Base-by-base conservation (phyloP, 371 early-diverging fungal species). In the Quaeritorhiza haematococci region DNA sequence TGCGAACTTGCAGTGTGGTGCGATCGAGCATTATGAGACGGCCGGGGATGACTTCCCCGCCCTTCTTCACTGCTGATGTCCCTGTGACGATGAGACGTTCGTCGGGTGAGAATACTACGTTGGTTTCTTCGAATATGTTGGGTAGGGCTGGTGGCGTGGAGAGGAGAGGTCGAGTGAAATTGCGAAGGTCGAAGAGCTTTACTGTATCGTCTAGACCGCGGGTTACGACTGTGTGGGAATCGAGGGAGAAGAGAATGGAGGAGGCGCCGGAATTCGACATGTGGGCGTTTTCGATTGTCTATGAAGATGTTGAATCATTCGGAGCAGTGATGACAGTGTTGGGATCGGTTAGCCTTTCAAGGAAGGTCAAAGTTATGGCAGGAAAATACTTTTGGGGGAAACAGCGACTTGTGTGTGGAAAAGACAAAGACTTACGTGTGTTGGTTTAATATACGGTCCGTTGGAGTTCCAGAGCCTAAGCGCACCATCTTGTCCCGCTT, bases 161-260 rank as follows among this genome's bases (percentile, higher is more conserved):
- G 0, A 93, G 67, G n/a, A n/a, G n/a, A 0, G 93, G 85, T 21
- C 73, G 72, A 49, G 73, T 82, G 56, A 88, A 68, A 23, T 85
- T 84, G 50, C 97, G 79, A 17, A 89, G 60, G 62, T 96, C 97
- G 94, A 94, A 96, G 17, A 95, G 86, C 78, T 94, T 94, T 27
- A 95, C 86, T 1, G 91, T 85, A 50, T 89, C 89, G 61, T 92
- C 93, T 21, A 87, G 85, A 32, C 90, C 87, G 41, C 94, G 76
- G 1, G 90, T 85, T 0, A 89, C 80, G 48, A 94, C 53, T 2
- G 78, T 74, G 24, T 63, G 68, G 24, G 82, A 79, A 53, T 87
- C 81, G 24, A 79, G 67, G 0, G 92, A 84, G 58, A 92, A 87
- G 17, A 75, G 56, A 3, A 91, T 66, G 17, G 77, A 80, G 1